Evolutionary conservation across 116 monocot species (phyloP), one percentile per base, ranked within the genome.

Genomic region (Trichopus zeylanicus): DNA sequence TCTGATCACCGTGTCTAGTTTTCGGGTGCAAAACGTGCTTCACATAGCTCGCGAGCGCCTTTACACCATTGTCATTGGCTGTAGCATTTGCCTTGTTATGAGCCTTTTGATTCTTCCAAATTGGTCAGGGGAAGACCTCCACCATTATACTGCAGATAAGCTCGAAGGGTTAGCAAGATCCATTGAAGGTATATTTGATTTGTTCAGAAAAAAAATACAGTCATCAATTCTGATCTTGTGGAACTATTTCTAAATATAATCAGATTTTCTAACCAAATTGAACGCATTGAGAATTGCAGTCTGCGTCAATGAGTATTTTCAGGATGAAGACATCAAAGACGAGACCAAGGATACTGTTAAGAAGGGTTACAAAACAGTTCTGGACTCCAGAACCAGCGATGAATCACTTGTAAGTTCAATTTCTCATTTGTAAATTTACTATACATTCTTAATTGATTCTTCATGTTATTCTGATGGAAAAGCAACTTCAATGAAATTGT

Each of bases 311-410:
- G 72, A 76, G 32, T 91, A 85, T 63, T 91, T 82, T 51, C 60
- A 65, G n/a, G n/a, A n/a, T n/a, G n/a, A n/a, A 38, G 62, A 69
- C 27, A 23, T 16, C 13, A 42, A 3, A 23, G 60, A 73, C 29
- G 76, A 75, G 16, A 37, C 64, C 0, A 64, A 66, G 23, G 76
- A 79, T 61, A 24, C 53, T 30, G 79, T 74, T 28, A 67, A 63
- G 23, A 71, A 55, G n/a, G 78, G 71, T 27, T 90, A 85, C 48
- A 75, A 55, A 48, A 51, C 61, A 53, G 81, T 90, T 5, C 63
- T 90, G 65, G 90, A 90, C 31, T 85, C 85, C n/a, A 85, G 85
- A 82, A 71, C 81, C 6, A 85, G n/a, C 25, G 86, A 91, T 56
- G 86, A 91, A 69, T 60, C 63, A 9, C 78, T 90, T n/a, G 85